These are phyloP conservation scores for Aschersonia sp. DNA, from an alignment of 2,329 filamentous ascomycete genomes.

Conservation along the genomic window DNA sequence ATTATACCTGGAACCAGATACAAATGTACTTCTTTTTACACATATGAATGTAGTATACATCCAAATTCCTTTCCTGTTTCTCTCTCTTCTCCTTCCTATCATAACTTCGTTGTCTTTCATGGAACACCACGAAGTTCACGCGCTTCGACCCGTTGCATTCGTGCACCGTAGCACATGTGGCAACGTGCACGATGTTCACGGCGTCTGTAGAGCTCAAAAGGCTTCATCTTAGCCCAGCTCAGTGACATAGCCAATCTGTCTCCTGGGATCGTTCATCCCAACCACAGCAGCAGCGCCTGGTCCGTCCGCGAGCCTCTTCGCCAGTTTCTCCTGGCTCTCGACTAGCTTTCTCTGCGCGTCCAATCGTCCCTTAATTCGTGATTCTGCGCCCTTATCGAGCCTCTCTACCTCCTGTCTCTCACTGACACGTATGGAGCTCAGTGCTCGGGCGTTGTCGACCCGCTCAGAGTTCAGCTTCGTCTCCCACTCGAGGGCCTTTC, in stretches of 20 bases:
- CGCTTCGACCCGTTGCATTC: too few relatives aligned
- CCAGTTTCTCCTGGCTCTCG: conserved; percentile 27
- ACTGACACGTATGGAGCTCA: conserved; percentile 31
- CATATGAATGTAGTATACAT: too few relatives aligned
- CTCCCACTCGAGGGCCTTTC: conserved; percentile 34
- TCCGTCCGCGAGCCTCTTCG: conserved; percentile 28
- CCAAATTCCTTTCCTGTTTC: too few relatives aligned
- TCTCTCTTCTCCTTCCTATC: too few relatives aligned
- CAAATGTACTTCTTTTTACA: too few relatives aligned
- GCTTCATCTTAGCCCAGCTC: conserved; percentile 26
- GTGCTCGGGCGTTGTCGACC: conserved; percentile 31
- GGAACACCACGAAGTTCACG: too few relatives aligned
- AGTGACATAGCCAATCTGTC: conserved; percentile 42
- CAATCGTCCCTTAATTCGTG: conserved; percentile 28
- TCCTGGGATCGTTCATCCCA: conserved; percentile 15
- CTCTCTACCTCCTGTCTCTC: conserved; percentile 37
- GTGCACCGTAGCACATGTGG: too few relatives aligned
- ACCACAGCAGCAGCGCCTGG: conserved; percentile 2
- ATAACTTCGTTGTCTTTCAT: too few relatives aligned
- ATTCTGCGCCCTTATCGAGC: conserved; percentile 30
- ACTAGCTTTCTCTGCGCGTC: conserved; percentile 38
- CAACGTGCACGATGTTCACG: too few relatives aligned
- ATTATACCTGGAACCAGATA: too few relatives aligned
- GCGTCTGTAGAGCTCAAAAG: not conserved
- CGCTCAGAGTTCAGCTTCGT: conserved; percentile 27